Evolutionary conservation across 108 stramenopile species (phyloP).

Genomic region (Aurantiochytrium sp.): DNA sequence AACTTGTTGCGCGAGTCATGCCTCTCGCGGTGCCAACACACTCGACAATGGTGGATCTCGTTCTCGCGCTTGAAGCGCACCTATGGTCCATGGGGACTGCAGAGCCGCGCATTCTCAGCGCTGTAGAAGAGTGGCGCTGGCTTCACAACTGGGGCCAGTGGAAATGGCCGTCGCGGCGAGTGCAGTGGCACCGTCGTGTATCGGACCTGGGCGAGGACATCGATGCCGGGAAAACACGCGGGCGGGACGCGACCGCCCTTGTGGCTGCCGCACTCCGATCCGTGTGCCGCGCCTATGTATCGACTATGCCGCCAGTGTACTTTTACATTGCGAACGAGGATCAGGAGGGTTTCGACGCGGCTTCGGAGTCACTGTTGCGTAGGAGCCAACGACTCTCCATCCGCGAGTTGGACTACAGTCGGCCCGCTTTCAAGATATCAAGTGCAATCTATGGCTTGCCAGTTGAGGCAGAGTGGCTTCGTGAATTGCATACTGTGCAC

Average conservation of each 20-base stretch:
- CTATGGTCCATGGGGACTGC: conserved; percentile 1
- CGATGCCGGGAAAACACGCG: neutral
- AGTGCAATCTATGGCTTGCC: neutral
- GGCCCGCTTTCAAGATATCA: neutral
- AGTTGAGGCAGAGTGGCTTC: neutral
- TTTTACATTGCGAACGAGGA: neutral
- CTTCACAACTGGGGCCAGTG: conserved; percentile 8
- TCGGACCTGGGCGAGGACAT: neutral
- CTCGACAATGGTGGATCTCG: neutral
- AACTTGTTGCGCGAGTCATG: neutral
- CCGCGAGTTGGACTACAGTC: neutral
- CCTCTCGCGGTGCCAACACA: neutral
- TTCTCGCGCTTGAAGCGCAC: neutral
- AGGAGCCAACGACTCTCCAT: neutral
- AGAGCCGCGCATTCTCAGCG: neutral
- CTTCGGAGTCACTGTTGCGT: neutral
- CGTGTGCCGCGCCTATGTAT: neutral
- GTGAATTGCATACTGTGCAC: neutral
- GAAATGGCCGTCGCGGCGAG: neutral
- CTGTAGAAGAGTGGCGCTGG: neutral
- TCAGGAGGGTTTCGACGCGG: neutral
- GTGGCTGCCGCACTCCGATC: neutral
- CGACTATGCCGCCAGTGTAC: neutral
- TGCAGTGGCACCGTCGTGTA: neutral
- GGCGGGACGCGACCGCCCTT: neutral